These are phyloP conservation scores for Knoxdaviesia capensis DNA, from an alignment of 2,329 filamentous ascomycete species.

Conservation along the genomic window DNA sequence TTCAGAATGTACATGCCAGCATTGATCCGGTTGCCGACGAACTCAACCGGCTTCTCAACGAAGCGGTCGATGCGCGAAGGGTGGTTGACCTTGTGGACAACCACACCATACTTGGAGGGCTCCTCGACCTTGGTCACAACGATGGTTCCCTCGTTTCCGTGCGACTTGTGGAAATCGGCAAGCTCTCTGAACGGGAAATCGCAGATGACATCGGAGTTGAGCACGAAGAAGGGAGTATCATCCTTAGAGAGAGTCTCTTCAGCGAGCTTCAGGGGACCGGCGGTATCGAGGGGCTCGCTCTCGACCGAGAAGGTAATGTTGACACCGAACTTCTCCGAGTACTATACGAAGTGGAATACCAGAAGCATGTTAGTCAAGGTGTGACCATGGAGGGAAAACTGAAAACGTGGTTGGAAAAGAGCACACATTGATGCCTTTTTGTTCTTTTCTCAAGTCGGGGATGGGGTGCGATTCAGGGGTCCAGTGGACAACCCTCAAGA, in stretches of 20 bases:
- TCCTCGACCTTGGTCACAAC: conserved; percentile 98
- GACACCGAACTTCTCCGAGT: conserved; percentile 80
- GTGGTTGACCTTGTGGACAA: conserved; percentile 91
- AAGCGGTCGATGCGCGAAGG: conserved; percentile 89
- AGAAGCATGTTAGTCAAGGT: background rate
- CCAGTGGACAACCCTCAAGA: background rate
- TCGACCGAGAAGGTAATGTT: conserved; percentile 96
- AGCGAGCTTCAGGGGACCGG: conserved; percentile 85
- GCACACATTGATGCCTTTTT: no score
- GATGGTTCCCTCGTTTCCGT: conserved; percentile 93
- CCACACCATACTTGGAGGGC: conserved; percentile 95
- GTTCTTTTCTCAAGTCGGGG: no score
- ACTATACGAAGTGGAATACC: conserved; percentile 25
- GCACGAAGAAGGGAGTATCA: conserved; percentile 87
- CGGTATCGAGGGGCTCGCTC: conserved; percentile 83
- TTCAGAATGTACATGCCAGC: conserved; percentile 97
- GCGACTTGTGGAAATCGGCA: conserved; percentile 74
- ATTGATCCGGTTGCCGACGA: conserved; percentile 97
- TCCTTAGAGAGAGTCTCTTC: conserved; percentile 86
- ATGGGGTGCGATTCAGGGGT: background rate
- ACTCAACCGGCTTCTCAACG: conserved; percentile 97
- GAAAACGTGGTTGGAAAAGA: background rate
- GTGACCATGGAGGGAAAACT: background rate
- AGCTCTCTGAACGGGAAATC: conserved; percentile 89
- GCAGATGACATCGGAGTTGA: conserved; percentile 97